Evolutionary conservation across 2,329 filamentous ascomycete genomes (phyloP), one percentile per base, ranked within the genome.

Genomic region (Bipolaris cookei): DNA sequence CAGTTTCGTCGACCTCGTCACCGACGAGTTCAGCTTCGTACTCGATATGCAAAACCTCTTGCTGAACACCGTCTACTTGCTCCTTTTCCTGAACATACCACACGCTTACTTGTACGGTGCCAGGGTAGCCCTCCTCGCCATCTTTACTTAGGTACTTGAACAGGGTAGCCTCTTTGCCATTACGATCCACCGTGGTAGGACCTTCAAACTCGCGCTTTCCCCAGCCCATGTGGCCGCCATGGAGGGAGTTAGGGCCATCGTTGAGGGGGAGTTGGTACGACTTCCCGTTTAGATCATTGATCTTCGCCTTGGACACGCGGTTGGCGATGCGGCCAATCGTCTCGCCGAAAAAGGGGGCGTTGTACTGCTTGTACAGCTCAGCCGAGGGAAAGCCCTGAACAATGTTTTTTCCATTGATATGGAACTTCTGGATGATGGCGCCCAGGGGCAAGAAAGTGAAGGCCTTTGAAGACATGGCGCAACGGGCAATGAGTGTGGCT

Each of bases 51-150:
- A 98, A 78, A 18, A 95, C 86, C 1, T 86, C 87, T 62, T 88
- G 88, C 60, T 88, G 83, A 59, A 84, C 85, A 16, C 85, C 86
- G 16, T 83, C 80, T 11, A 83, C 79, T 48, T 84, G 78, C 73
- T 92, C 87, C 60, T 86, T 90, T 51, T 87, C 88, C 0, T 89
- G 84, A 0, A 88, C 91, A 76, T 98, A 99, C 77, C 87, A 88
- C 28, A 96, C 87, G 58, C 82, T 87, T 53, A 88, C 84, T 71
- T 93, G 86, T 2, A 98, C 88, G 0, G 90, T 90, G 1, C 95
- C 95, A 0, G 95, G 95, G 76, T 90, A 98, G 0, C 91, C 91
- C 77, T 97, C 90, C 58, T 98, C 94, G 5, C 90, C 91, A 71
- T 98, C 89, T 65, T 84, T 81, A 77, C 90, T 95, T 47, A 83